Evolutionary conservation across 495 filamentous ascomycete species (phyloP), one percentile per base, ranked within the genome.

Genomic region (Cryomyces minteri): DNA sequence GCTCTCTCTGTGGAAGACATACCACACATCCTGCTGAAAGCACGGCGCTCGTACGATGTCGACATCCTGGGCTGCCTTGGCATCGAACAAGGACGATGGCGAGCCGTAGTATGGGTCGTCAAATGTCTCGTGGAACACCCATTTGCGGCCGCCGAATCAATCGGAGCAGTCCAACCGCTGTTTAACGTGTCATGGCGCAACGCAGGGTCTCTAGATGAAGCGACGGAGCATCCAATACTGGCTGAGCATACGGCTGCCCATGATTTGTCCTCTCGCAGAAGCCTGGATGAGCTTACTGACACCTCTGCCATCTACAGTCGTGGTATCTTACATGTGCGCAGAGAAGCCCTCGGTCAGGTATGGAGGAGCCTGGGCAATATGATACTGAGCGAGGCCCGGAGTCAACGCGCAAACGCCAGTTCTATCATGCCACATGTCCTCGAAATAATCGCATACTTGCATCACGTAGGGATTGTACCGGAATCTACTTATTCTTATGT

Each of bases 371-470:
- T 80, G 28, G 77, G 74, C 0, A 62, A 52, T 18, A 71, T 80
- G 57, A 66, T 76, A 10, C 48, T 79, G 5, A 55, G 57, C 31
- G 72, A 73, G 33, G 65, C 70, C 5, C 66, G 73, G 48, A 52
- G 49, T 5, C 37, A 59, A 30, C 46, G 57, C n/a, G 54, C 58
- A 31, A 58, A 64, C 39, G 60, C 61, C 9, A 65, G 64, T 40
- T 36, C 60, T 9, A 71, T 70, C 30, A 76, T 77, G 70, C 67
- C 71, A 37, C 63, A 64, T 48, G 71, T 80, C 2, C 67, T 72
- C 45, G 69, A 67, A 29, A 66, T 73, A 12, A 68, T 82, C 47
- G 77, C 73, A 18, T 66, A 70, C 42, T 48, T 82, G 37, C 77
- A 82, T 51, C 73, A 76, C 50, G 57, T 65, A 7, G 73, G 63